These are phyloP conservation scores for Climacium dendroides DNA, from an alignment of 225 moss, liverwort and hornwort species.

Conservation along the genomic window DNA sequence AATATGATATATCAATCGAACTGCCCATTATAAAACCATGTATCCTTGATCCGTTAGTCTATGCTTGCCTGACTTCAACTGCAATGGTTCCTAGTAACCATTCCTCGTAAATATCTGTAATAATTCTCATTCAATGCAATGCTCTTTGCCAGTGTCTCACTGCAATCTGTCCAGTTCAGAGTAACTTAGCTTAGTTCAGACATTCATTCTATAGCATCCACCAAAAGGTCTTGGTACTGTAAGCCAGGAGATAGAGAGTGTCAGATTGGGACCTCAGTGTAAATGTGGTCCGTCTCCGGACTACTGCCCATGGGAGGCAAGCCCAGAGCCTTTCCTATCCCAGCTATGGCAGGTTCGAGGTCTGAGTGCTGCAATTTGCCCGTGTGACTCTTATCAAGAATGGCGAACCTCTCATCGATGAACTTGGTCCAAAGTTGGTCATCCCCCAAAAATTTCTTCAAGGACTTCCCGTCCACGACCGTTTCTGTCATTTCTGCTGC, in stretches of 20 bases:
- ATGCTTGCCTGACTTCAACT: background rate
- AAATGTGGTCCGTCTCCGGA: conserved; percentile 54
- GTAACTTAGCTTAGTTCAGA: background rate
- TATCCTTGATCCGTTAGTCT: background rate
- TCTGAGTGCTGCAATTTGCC: conserved; percentile 34
- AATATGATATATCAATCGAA: background rate
- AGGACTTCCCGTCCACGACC: conserved; percentile 11
- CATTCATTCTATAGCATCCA: background rate
- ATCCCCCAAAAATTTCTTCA: conserved; percentile 41
- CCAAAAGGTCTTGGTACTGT: background rate
- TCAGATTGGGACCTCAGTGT: conserved; percentile 35
- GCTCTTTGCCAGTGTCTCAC: background rate
- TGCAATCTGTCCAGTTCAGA: background rate
- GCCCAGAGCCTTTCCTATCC: conserved; percentile 46
- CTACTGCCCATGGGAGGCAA: conserved; percentile 54
- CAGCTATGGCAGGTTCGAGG: conserved; percentile 35
- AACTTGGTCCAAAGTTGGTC: conserved; percentile 28
- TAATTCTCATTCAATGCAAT: background rate
- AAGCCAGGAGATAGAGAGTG: background rate
- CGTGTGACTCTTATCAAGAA: conserved; percentile 37
- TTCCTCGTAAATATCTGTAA: background rate
- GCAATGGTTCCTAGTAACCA: background rate
- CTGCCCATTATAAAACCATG: background rate
- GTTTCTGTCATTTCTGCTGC: background rate
- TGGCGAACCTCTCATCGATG: conserved; percentile 43